These are phyloP conservation scores for Nosema muscidifuracis DNA, from an alignment of 371 early-diverging fungal genomes.

Conservation along the genomic window DNA sequence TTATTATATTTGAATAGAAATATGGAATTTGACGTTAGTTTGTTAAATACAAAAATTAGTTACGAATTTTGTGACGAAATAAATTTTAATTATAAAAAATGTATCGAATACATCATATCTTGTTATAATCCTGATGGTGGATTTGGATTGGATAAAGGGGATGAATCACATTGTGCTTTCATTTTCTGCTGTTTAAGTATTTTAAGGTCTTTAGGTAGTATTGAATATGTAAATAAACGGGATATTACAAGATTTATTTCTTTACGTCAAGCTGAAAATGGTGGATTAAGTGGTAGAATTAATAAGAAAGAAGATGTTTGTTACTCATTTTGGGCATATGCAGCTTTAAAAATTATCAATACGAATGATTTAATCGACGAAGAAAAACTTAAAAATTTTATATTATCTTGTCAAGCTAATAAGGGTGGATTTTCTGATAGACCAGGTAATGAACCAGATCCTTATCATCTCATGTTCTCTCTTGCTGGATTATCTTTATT, in stretches of 20 bases:
- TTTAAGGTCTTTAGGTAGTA: constrained; percentile 70
- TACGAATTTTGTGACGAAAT: constrained; percentile 51
- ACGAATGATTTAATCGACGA: constrained; percentile 76
- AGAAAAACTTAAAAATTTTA: constrained; percentile 70
- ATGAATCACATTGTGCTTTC: constrained; percentile 81
- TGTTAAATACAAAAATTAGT: background rate
- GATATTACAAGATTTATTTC: constrained; percentile 79
- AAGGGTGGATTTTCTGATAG: constrained; percentile 90
- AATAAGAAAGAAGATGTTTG: constrained; percentile 94
- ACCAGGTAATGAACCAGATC: constrained; percentile 79
- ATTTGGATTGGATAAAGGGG: constrained; percentile 79
- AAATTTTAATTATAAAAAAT: constrained; percentile 68
- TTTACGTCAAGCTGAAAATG: constrained; percentile 77
- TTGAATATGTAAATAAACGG: constrained; percentile 69
- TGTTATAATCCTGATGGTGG: constrained; percentile 94
- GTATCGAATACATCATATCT: constrained; percentile 68
- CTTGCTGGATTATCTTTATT: constrained; percentile 66
- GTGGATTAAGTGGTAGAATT: constrained; percentile 90
- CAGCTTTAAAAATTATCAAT: constrained; percentile 74
- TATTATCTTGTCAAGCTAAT: constrained; percentile 71
- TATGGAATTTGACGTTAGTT: background rate
- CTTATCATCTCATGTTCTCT: constrained; percentile 91
- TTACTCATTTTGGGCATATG: constrained; percentile 96
- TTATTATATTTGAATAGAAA: constrained; percentile 66
- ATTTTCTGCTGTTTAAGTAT: constrained; percentile 82